phyloP scores from a whole-genome alignment of 306 rosid species.

The Cercis canadensis region DNA sequence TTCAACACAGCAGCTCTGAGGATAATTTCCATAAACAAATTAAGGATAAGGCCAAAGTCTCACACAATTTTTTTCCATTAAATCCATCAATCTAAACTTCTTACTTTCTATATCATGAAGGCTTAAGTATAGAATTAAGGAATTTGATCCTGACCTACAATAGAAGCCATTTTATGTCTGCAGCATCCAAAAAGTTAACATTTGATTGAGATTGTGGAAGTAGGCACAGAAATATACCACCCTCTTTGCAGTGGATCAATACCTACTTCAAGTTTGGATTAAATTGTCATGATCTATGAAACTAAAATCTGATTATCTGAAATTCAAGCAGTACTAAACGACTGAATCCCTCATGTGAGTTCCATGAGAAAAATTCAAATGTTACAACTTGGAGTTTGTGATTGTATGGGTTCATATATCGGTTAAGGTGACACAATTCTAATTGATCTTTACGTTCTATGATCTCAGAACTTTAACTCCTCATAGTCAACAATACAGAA shows the following conservation, averaged over 20 bases:
- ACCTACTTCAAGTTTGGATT: neutral
- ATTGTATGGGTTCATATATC: no score
- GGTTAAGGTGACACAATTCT: no score
- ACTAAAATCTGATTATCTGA: neutral
- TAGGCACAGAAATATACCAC: neutral
- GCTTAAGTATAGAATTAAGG: neutral
- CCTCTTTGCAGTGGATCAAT: neutral
- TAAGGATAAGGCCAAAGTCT: neutral
- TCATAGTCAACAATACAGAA: no score
- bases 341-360: neutral
- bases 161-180: neutral
- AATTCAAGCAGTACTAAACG: neutral
- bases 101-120: neutral
- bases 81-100: neutral
- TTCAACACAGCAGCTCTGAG: neutral
- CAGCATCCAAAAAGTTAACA: slow-evolving; percentile 8
- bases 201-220: neutral
- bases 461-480: no score
- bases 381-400: no score
- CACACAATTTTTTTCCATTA: no score
- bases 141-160: neutral
- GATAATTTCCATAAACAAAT: neutral
- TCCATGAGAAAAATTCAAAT: neutral
- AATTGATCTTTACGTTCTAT: no score
- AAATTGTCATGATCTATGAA: neutral